A percentile compares a stretch with the other conserved stretches of the same genome.
Conservation (phyloP, 176 grass and related monocot species). For the Cymbopogon citratus region DNA sequence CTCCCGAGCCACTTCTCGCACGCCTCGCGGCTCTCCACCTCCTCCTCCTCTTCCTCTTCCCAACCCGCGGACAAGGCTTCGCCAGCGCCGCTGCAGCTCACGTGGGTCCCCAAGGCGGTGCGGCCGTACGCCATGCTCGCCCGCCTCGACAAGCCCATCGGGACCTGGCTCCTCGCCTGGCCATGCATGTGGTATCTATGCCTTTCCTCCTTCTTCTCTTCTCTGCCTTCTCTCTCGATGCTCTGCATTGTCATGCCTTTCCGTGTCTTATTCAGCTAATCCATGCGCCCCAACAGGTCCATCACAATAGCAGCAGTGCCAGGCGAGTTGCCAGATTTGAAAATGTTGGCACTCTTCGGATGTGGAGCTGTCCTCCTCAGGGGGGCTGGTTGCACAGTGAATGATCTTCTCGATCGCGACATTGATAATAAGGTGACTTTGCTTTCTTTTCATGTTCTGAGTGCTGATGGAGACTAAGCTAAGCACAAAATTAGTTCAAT, state of each 20-base stretch:
- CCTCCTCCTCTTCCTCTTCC: neutral
- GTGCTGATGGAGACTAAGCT: neutral
- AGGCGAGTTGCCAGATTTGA: constrained; percentile 61
- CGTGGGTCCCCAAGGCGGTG: constrained; percentile 62
- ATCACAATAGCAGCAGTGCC: constrained; percentile 63
- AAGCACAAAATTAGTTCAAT: neutral
- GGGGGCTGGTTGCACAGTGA: constrained; percentile 81
- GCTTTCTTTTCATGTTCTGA: neutral
- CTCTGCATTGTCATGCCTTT: neutral
- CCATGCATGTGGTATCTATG: constrained; percentile 86
- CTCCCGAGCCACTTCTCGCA: neutral
- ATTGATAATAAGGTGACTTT: constrained; percentile 68
- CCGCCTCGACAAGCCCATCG: constrained; percentile 76
- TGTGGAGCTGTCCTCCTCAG: constrained; percentile 72
- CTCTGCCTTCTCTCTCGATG: neutral
- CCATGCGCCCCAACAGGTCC: constrained; percentile 37
- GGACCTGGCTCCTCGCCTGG: constrained; percentile 75
- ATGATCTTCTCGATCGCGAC: constrained; percentile 77
- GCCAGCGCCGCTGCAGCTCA: neutral
- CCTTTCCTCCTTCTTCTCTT: neutral
- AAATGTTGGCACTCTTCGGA: constrained; percentile 75
- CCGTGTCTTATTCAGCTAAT: neutral
- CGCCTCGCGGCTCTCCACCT: constrained; percentile 6
- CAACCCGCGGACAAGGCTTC: constrained; percentile 6
- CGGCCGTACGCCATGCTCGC: constrained; percentile 76